Conservation (phyloP, 1,284 basidiomycete genomes). For the Cystobasidiaceae sp. region DNA sequence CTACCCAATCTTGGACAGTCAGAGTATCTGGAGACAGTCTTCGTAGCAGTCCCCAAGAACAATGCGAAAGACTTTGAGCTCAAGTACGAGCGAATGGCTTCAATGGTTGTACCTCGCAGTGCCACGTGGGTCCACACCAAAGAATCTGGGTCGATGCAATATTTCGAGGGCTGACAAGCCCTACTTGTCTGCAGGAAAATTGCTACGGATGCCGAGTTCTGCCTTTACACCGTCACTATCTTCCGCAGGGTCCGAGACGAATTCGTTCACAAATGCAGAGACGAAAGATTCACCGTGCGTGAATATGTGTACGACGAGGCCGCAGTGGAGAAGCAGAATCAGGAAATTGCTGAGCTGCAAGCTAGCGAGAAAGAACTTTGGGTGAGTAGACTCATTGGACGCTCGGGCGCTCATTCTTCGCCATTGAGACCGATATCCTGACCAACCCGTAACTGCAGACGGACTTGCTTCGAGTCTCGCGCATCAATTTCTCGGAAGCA, state of each 20-base stretch:
- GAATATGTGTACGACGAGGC: conserved; percentile 92
- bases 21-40: conserved; percentile 86
- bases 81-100: conserved; percentile 80
- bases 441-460: conserved; percentile 56
- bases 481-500: conserved; percentile 95
- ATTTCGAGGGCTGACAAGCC: background rate
- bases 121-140: conserved; percentile 58
- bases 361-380: conserved; percentile 94
- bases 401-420: background rate
- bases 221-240: conserved; percentile 78
- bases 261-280: conserved; percentile 87
- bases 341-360: conserved; percentile 74
- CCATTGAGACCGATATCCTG: no score
- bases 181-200: conserved; percentile 52
- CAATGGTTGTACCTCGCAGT: conserved; percentile 94
- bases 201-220: conserved; percentile 80
- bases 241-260: conserved; percentile 90
- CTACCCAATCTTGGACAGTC: conserved; percentile 66
- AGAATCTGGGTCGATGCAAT: conserved; percentile 10
- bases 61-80: conserved; percentile 79
- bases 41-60: conserved; percentile 89
- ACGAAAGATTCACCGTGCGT: conserved; percentile 92
- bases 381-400: conserved; percentile 55
- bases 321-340: conserved; percentile 71
- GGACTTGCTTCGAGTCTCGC: conserved; percentile 82